A percentile compares a stretch with the other conserved stretches of the same genome.
Conservation (phyloP, 75 land plant species). For the Selaginella moellendorffii region DNA sequence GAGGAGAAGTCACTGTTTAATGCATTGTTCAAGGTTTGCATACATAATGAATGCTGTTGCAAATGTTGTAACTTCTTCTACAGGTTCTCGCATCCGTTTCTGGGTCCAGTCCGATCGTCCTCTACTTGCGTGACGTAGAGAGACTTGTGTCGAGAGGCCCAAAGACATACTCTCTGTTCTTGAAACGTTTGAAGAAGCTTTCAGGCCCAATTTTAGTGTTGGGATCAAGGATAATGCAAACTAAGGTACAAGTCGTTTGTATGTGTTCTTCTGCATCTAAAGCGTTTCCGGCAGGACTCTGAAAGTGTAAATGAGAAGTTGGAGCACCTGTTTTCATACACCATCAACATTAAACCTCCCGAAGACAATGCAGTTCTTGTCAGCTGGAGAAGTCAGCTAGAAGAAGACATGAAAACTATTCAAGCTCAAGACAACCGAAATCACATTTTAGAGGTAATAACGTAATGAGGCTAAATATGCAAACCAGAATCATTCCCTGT, state of each 20-base stretch:
- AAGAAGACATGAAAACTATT: constrained; percentile 78
- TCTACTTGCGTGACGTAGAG: constrained; percentile 76
- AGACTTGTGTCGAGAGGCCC: constrained; percentile 41
- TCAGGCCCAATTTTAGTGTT: constrained; percentile 55
- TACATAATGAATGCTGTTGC: neutral
- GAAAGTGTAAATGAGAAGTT: constrained; percentile 33
- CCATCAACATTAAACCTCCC: constrained; percentile 59
- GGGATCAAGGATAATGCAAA: constrained; percentile 43
- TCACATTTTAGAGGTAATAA: constrained; percentile 53
- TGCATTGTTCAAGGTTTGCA: constrained; percentile 58
- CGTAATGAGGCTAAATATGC: neutral
- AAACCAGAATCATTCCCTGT: neutral
- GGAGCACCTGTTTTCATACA: constrained; percentile 46
- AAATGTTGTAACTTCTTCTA: neutral
- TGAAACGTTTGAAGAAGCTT: constrained; percentile 48
- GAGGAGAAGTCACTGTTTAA: constrained; percentile 59
- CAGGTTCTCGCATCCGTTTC: constrained; percentile 59
- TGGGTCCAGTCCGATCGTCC: constrained; percentile 40
- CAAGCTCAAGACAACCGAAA: constrained; percentile 63
- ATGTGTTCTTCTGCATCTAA: too few species aligned
- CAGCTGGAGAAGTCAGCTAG: constrained; percentile 66
- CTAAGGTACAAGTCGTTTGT: neutral
- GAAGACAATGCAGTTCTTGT: constrained; percentile 52
- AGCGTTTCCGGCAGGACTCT: neutral
- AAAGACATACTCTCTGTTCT: constrained; percentile 37